phyloP scores from a whole-genome alignment of 2,329 filamentous ascomycete genomes.

The Pleomassaria siparia region DNA sequence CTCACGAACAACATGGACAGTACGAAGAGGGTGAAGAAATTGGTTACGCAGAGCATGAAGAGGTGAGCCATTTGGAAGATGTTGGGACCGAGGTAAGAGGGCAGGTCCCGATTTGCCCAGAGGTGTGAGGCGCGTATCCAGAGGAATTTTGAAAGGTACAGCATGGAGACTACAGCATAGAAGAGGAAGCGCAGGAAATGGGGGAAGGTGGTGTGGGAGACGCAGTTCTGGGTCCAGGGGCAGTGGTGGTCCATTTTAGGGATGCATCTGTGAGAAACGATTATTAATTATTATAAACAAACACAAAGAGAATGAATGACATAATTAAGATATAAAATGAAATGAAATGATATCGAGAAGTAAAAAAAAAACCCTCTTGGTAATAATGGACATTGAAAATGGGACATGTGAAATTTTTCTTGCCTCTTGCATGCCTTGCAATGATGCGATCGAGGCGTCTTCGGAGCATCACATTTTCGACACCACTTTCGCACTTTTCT shows the following conservation, averaged over 20 bases:
- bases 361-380: neutral
- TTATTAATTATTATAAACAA: neutral
- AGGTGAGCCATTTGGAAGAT: slow-evolving; percentile 61
- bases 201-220: slow-evolving; percentile 78
- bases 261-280: slow-evolving; percentile 58
- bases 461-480: slow-evolving; percentile 71
- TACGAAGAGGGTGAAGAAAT: slow-evolving; percentile 61
- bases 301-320: too few relatives aligned
- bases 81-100: slow-evolving; percentile 73
- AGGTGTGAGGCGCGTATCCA: slow-evolving; percentile 60
- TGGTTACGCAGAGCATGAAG: slow-evolving; percentile 60
- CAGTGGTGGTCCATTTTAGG: slow-evolving; percentile 87
- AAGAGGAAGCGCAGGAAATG: slow-evolving; percentile 79
- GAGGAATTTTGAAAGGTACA: slow-evolving; percentile 64
- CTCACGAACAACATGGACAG: slow-evolving; percentile 67
- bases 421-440: slow-evolving; percentile 71
- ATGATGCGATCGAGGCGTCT: slow-evolving; percentile 78
- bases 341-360: too few relatives aligned
- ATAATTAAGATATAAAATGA: too few relatives aligned
- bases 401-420: neutral
- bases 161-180: slow-evolving; percentile 66
- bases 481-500: slow-evolving; percentile 62
- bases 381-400: neutral
- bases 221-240: slow-evolving; percentile 82
- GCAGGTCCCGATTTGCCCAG: slow-evolving; percentile 67